These are phyloP conservation scores for Termitomyces sp. DNA, from an alignment of 1,284 basidiomycete species.

Conservation along the genomic window DNA sequence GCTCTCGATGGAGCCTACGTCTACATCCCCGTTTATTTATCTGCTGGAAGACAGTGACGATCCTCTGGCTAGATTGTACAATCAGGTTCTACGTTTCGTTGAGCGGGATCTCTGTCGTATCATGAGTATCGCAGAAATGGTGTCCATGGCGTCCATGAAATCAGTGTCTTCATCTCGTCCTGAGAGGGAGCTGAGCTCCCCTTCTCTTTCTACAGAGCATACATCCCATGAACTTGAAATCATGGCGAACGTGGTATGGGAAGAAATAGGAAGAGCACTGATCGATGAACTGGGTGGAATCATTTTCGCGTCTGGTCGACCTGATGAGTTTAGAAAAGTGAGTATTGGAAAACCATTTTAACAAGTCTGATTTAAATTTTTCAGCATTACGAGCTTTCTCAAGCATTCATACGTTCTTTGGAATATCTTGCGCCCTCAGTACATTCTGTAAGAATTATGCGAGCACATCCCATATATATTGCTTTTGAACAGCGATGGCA, in stretches of 20 bases:
- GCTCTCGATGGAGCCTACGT: slow-evolving; percentile 22
- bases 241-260: slow-evolving; percentile 85
- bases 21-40: slow-evolving; percentile 36
- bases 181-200: slow-evolving; percentile 14
- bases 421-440: slow-evolving; percentile 79
- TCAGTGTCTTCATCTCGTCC: slow-evolving; percentile 26
- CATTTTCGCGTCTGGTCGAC: slow-evolving; percentile 88
- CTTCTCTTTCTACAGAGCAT: slow-evolving; percentile 17
- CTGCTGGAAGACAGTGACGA: slow-evolving; percentile 62
- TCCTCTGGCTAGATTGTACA: slow-evolving; percentile 71
- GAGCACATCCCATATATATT: slow-evolving; percentile 63
- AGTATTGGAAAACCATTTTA: slow-evolving; percentile 16
- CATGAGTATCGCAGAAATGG: slow-evolving; percentile 72
- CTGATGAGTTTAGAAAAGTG: slow-evolving; percentile 86
- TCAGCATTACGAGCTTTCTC: slow-evolving; percentile 80
- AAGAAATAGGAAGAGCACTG: slow-evolving; percentile 73
- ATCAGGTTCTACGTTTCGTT: slow-evolving; percentile 77
- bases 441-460: slow-evolving; percentile 65
- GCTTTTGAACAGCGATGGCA: slow-evolving; percentile 90
- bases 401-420: slow-evolving; percentile 80
- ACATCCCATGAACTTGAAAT: slow-evolving; percentile 61
- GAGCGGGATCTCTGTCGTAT: slow-evolving; percentile 66
- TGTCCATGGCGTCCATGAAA: slow-evolving; percentile 53
- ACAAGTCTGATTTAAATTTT: neutral
- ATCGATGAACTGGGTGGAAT: slow-evolving; percentile 78